Percentiles rank a stretch among this genome's conserved stretches.
phyloP scores from a whole-genome alignment of 768 basidiomycete species.

The Mrakia gelida region DNA sequence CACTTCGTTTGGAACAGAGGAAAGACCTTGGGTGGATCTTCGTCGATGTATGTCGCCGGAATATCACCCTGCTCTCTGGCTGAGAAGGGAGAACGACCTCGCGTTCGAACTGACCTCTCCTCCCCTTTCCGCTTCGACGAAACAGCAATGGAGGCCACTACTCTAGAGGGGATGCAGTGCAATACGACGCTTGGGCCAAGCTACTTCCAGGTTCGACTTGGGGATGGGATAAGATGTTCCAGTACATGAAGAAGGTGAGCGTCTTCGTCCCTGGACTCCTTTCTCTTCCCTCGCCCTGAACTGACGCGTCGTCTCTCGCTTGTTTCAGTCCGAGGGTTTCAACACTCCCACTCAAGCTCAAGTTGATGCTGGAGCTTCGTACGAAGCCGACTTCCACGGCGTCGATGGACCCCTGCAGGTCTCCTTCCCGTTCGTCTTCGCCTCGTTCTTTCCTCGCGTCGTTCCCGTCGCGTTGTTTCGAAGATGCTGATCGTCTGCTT shows the following conservation, averaged over 20 bases:
- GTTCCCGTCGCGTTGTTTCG: not conserved
- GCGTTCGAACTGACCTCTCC: not conserved
- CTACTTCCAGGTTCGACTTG: conserved; percentile 46
- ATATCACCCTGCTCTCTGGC: not conserved
- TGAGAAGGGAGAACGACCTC: not conserved
- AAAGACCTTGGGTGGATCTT: conserved; percentile 49
- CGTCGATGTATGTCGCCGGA: conserved; percentile 44
- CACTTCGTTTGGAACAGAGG: conserved; percentile 29
- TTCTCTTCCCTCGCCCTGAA: not conserved
- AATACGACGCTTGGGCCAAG: conserved; percentile 49
- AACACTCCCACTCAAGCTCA: conserved; percentile 34
- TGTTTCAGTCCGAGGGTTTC: conserved; percentile 36
- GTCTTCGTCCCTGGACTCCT: not conserved
- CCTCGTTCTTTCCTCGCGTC: not conserved
- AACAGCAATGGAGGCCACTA: conserved; percentile 49
- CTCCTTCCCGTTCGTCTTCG: conserved; percentile 43
- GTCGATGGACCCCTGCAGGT: conserved; percentile 56
- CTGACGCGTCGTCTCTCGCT: not conserved
- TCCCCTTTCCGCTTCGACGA: not conserved
- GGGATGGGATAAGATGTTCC: conserved; percentile 47
- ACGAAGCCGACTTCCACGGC: conserved; percentile 53
- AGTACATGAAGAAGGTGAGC: conserved; percentile 44
- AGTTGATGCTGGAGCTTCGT: conserved; percentile 42
- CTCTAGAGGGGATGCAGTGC: conserved; percentile 49
- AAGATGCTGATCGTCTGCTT: not conserved